These are phyloP conservation scores for Backusella luteola DNA, from an alignment of 192 early-diverging fungal genomes.

Conservation along the genomic window DNA sequence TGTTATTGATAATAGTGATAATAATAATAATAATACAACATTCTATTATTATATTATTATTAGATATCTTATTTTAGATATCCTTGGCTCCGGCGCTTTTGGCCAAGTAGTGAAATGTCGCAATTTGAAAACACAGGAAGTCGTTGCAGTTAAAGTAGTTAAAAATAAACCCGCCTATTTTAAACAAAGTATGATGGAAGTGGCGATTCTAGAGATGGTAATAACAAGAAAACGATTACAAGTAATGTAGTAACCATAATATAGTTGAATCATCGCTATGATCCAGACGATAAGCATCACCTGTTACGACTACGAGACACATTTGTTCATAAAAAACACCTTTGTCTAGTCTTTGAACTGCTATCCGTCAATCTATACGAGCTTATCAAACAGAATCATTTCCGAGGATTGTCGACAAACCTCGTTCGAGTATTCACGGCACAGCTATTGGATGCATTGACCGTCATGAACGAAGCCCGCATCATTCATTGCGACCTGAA, in stretches of 20 bases:
- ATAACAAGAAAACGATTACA: constrained; percentile 30
- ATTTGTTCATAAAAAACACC: constrained; percentile 90
- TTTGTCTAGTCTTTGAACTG: constrained; percentile 97
- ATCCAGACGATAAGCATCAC: constrained; percentile 84
- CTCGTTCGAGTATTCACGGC: constrained; percentile 90
- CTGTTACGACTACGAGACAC: constrained; percentile 86
- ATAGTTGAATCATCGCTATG: constrained; percentile 88
- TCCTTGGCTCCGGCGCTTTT: constrained; percentile 96
- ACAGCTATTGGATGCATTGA: constrained; percentile 91
- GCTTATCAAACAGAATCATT: constrained; percentile 96
- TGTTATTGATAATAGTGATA: background rate
- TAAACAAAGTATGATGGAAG: constrained; percentile 97
- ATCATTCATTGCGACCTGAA: constrained; percentile 99
- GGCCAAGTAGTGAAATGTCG: constrained; percentile 98
- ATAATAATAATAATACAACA: background rate
- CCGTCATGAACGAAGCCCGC: constrained; percentile 79
- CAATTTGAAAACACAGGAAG: constrained; percentile 88
- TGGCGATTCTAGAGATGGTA: constrained; percentile 87
- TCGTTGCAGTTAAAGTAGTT: constrained; percentile 97
- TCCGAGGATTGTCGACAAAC: constrained; percentile 92
- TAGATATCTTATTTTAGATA: constrained; percentile 89
- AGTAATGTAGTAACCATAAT: constrained; percentile 24
- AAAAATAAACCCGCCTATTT: constrained; percentile 98
- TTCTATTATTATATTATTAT: constrained; percentile 22
- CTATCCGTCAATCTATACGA: constrained; percentile 97